Conservation (phyloP, 768 basidiomycete genomes). For the Agaricus sinodeliciosus region DNA sequence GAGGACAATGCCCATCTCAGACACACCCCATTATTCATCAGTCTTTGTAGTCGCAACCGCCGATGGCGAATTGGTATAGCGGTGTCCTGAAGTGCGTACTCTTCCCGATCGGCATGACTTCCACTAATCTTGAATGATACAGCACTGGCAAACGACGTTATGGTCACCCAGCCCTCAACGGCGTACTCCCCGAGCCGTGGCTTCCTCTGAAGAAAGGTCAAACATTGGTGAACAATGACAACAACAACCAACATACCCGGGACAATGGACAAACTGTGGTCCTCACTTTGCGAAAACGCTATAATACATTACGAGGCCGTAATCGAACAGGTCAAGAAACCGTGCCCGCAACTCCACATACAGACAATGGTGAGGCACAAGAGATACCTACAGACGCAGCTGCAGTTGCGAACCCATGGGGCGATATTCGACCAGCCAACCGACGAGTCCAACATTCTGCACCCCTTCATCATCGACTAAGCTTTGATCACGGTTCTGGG, state of each 20-base stretch:
- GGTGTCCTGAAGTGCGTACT: constrained; percentile 78
- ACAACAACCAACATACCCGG: constrained; percentile 31
- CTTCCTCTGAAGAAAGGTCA: constrained; percentile 84
- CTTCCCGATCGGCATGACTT: background rate
- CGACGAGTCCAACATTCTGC: constrained; percentile 7
- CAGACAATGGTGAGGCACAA: background rate
- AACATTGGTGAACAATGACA: constrained; percentile 55
- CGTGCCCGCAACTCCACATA: background rate
- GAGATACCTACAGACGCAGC: constrained; percentile 17
- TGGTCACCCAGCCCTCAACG: constrained; percentile 93
- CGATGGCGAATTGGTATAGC: constrained; percentile 91
- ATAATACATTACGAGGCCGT: constrained; percentile 31
- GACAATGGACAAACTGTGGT: constrained; percentile 61
- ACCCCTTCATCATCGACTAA: constrained; percentile 54
- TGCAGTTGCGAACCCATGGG: constrained; percentile 51
- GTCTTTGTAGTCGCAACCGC: constrained; percentile 75
- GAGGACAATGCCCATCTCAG: constrained; percentile 15
- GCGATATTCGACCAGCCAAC: constrained; percentile 30
- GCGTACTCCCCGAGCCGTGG: constrained; percentile 91
- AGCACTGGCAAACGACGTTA: constrained; percentile 95
- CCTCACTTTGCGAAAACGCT: constrained; percentile 71
- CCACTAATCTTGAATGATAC: constrained; percentile 5
- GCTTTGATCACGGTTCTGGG: constrained; percentile 82
- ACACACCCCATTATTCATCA: background rate
- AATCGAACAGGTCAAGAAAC: constrained; percentile 6